phyloP scores from a whole-genome alignment of 2,329 filamentous ascomycete genomes.

The Pezicula rhizophila region DNA sequence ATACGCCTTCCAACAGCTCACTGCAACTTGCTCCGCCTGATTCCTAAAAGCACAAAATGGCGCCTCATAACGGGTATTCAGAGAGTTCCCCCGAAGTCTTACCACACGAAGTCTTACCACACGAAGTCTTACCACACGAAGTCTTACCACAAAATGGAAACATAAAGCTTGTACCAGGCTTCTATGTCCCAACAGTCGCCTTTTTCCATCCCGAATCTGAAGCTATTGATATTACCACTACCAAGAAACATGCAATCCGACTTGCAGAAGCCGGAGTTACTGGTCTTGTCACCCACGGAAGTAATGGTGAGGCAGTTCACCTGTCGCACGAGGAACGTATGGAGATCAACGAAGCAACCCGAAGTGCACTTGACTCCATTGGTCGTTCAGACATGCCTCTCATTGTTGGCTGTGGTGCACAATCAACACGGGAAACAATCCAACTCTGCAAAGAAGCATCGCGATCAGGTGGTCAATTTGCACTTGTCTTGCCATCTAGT shows the following conservation, averaged over 20 bases:
- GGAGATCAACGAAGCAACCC: conserved; percentile 48
- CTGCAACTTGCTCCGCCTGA: too few relatives aligned
- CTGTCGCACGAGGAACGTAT: conserved; percentile 52
- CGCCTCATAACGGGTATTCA: too few relatives aligned
- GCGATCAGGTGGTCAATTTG: conserved; percentile 54
- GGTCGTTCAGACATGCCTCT: conserved; percentile 50
- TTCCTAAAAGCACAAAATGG: too few relatives aligned
- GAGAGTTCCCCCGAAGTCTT: too few relatives aligned
- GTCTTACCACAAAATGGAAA: too few relatives aligned
- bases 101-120: too few relatives aligned
- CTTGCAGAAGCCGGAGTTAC: conserved; percentile 51
- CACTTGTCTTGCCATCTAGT: conserved; percentile 55
- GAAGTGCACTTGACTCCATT: conserved; percentile 49
- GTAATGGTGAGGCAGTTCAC: conserved; percentile 59
- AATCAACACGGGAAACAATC: conserved; percentile 57
- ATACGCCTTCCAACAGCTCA: too few relatives aligned
- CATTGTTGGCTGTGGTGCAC: conserved; percentile 57
- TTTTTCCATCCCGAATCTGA: conserved; percentile 27
- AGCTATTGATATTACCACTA: conserved; percentile 6
- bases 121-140: too few relatives aligned
- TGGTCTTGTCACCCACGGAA: conserved; percentile 54
- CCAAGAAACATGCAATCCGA: conserved; percentile 34
- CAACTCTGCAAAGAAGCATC: conserved; percentile 54
- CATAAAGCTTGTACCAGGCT: conserved; percentile 23
- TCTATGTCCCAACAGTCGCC: conserved; percentile 46